phyloP scores from a whole-genome alignment of 176 grass and related monocot species.

The Aegilops longissima region DNA sequence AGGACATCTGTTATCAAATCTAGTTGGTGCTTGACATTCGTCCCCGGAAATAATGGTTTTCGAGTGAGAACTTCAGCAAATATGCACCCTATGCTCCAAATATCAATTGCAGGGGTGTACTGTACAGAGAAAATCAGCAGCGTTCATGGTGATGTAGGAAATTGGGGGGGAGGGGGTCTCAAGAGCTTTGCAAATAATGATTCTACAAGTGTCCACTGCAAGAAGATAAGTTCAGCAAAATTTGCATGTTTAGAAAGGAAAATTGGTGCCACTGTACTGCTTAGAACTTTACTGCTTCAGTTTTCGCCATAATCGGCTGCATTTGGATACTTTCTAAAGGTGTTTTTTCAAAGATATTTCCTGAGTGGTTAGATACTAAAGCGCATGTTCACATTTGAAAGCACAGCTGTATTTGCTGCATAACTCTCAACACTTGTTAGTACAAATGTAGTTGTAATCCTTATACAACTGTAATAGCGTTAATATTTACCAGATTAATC shows the following conservation, averaged over 20 bases:
- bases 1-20: slow-evolving; percentile 87
- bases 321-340: not conserved
- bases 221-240: slow-evolving; percentile 20
- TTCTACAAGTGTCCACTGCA: slow-evolving; percentile 5
- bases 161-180: not conserved
- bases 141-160: not conserved
- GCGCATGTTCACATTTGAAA: not conserved
- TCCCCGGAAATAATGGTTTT: slow-evolving; percentile 73
- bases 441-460: not conserved
- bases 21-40: slow-evolving; percentile 87
- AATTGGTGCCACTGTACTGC: not conserved
- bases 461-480: not conserved
- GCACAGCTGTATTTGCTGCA: not conserved
- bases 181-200: slow-evolving; percentile 3
- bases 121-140: slow-evolving; percentile 23
- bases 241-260: slow-evolving; percentile 1
- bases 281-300: not conserved
- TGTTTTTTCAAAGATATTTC: not conserved
- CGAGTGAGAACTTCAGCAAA: slow-evolving; percentile 83
- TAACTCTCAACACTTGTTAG: not conserved
- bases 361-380: not conserved
- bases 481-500: not conserved
- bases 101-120: slow-evolving; percentile 79
- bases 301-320: not conserved
- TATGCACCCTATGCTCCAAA: slow-evolving; percentile 97